Evolutionary conservation across 305 asterid species (phyloP).

Genomic region (Striga hermonthica): DNA sequence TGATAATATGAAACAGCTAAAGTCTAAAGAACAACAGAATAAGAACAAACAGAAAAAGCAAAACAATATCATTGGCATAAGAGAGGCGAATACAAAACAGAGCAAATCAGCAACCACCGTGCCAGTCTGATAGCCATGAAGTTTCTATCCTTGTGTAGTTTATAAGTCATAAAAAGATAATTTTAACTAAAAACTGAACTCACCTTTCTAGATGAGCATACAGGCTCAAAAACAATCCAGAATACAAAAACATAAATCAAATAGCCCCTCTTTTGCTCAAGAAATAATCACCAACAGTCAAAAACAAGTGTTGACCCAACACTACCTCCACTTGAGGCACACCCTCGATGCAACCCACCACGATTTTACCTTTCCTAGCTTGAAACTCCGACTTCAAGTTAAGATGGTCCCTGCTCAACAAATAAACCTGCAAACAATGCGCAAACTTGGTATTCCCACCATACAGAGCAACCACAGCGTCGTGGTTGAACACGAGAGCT

Average conservation of each 20-base stretch:
- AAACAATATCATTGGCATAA: not conserved
- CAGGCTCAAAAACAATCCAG: conserved; percentile 13
- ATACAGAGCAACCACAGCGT: conserved; percentile 44
- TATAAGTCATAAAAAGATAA: no score
- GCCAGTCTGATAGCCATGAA: not conserved
- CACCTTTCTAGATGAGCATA: conserved; percentile 7
- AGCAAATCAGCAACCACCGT: not conserved
- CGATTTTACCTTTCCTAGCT: conserved; percentile 60
- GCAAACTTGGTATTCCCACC: conserved; percentile 53
- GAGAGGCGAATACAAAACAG: not conserved
- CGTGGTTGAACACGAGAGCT: conserved; percentile 51
- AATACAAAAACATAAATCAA: conserved; percentile 18
- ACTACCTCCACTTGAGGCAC: conserved; percentile 58
- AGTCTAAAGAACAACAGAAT: not conserved
- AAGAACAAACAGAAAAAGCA: not conserved
- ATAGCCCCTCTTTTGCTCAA: conserved; percentile 33
- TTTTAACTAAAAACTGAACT: not conserved
- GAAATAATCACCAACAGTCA: conserved; percentile 63
- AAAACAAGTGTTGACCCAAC: conserved; percentile 52
- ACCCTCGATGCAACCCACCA: conserved; percentile 54
- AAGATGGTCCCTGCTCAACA: conserved; percentile 58
- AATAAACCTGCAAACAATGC: conserved; percentile 45
- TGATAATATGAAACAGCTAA: not conserved
- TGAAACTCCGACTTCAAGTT: conserved; percentile 70
- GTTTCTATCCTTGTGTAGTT: no score